Evolutionary conservation across 495 filamentous ascomycete species (phyloP), one percentile per base, ranked within the genome.

Genomic region (Trichoderma erinaceum): DNA sequence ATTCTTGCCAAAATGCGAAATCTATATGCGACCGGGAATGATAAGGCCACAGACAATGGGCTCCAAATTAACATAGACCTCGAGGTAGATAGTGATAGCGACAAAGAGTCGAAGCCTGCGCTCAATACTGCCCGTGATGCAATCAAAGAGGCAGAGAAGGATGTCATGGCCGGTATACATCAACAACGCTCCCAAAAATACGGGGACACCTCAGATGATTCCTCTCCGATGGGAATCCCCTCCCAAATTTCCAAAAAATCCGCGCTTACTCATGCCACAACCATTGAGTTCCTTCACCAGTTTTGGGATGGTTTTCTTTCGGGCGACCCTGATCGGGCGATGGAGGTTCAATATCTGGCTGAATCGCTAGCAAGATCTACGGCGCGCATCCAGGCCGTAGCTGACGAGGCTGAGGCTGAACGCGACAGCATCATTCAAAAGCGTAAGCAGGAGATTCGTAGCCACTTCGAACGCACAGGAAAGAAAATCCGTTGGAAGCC

Each of bases 241-340:
- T 69, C 80, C 0, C 75, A 80, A 0, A 79, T 92, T 5, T 89
- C 91, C 50, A 89, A 96, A 67, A 86, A 88, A 4, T 83, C 96
- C 48, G 86, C 84, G 32, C 84, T 97, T 27, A 96, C 93, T 21
- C 92, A 98, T 74, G 92, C 93, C 50, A 97, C 95, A 0, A 92
- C 92, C 0, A 90, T 88, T 10, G 96, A 98, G 70, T 98, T 98
- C 73, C 79, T 99, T n/a, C 89, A 91, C 70, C 93, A 98, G 74
- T 99, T 97, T 81, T 98, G 93, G 93, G 81, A 85, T 44, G 86
- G 91, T 4, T 97, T 95, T 72, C 80, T 94, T 10, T 97, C 93
- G 0, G 92, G 91, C 2, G 90, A 95, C 74, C 79, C 90, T 10
- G 86, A 88, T 56, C 87, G 90, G n/a, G 88, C 90, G 0, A 79